A percentile compares a stretch with the other conserved stretches of the same genome.
These are phyloP conservation scores for Lactifluus pinguis DNA, from an alignment of 768 basidiomycete genomes.

Conservation along the genomic window DNA sequence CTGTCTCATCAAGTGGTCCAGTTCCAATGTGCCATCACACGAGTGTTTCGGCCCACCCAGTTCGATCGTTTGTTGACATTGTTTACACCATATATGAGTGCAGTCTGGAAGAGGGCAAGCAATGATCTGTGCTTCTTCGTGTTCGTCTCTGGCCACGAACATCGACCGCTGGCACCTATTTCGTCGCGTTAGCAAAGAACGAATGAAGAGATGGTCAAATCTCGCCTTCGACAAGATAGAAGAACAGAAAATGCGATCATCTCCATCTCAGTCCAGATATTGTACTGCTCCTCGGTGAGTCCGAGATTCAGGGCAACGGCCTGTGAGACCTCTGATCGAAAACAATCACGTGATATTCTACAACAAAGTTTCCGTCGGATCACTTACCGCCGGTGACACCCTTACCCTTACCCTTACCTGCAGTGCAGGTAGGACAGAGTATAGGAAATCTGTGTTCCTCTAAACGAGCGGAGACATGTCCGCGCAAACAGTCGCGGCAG, in stretches of 20 bases:
- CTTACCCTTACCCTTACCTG: slow-evolving; percentile 20
- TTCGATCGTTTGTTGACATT: slow-evolving; percentile 25
- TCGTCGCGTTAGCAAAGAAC: neutral
- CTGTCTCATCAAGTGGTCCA: slow-evolving; percentile 23
- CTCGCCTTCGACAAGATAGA: slow-evolving; percentile 42
- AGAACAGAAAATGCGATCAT: slow-evolving; percentile 35
- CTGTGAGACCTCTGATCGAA: slow-evolving; percentile 30
- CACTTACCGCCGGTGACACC: slow-evolving; percentile 27
- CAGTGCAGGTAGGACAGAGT: slow-evolving; percentile 48
- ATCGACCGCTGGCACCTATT: slow-evolving; percentile 20
- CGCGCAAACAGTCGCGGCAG: slow-evolving; percentile 44
- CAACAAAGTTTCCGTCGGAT: neutral
- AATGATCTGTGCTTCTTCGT: slow-evolving; percentile 20
- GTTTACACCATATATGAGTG: slow-evolving; percentile 27
- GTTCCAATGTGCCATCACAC: slow-evolving; percentile 28
- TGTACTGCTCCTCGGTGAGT: slow-evolving; percentile 34
- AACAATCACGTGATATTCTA: neutral
- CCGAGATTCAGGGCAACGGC: slow-evolving; percentile 37
- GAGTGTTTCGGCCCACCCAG: slow-evolving; percentile 21
- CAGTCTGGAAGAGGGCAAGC: slow-evolving; percentile 26
- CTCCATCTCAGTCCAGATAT: slow-evolving; percentile 39
- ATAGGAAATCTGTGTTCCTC: slow-evolving; percentile 50
- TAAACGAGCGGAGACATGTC: slow-evolving; percentile 37
- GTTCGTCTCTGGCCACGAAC: slow-evolving; percentile 26
- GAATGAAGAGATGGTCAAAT: neutral